Conservation (phyloP, 768 basidiomycete species). For the Boletus speciosus region DNA sequence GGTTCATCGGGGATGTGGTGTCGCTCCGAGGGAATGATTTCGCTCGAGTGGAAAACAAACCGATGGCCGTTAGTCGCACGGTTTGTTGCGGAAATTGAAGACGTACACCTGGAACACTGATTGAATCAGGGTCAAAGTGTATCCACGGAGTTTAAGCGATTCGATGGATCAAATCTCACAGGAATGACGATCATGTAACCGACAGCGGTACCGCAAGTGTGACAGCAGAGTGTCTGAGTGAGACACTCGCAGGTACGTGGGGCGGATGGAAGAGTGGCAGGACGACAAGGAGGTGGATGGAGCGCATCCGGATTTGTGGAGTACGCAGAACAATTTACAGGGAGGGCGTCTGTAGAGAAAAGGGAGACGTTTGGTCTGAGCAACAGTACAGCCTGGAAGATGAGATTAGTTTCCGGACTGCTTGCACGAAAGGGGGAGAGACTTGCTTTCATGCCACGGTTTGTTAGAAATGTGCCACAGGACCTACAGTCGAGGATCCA, state of each 20-base stretch:
- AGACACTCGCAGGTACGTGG: slow-evolving; percentile 79
- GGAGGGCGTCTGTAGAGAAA: slow-evolving; percentile 79
- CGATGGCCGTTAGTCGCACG: slow-evolving; percentile 81
- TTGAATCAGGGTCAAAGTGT: slow-evolving; percentile 11
- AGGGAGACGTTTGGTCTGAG: slow-evolving; percentile 77
- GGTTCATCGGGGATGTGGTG: slow-evolving; percentile 61
- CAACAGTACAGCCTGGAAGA: slow-evolving; percentile 70
- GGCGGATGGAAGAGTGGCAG: slow-evolving; percentile 30
- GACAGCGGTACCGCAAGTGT: slow-evolving; percentile 68
- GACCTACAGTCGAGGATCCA: slow-evolving; percentile 78
- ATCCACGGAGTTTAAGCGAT: slow-evolving; percentile 4
- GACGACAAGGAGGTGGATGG: slow-evolving; percentile 37
- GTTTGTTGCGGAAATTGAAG: slow-evolving; percentile 61
- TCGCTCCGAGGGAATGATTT: slow-evolving; percentile 61
- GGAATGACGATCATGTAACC: slow-evolving; percentile 83
- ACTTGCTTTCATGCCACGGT: slow-evolving; percentile 80
- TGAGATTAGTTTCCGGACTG: slow-evolving; percentile 1
- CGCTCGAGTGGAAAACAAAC: slow-evolving; percentile 80
- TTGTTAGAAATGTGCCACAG: slow-evolving; percentile 73
- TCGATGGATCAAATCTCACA: slow-evolving; percentile 25
- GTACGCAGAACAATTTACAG: slow-evolving; percentile 71
- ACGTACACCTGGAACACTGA: slow-evolving; percentile 69
- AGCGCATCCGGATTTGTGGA: slow-evolving; percentile 45
- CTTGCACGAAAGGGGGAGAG: not conserved
- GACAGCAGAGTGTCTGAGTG: slow-evolving; percentile 78